Evolutionary conservation across 768 basidiomycete genomes (phyloP).

Genomic region (Floccularia luteovirens): DNA sequence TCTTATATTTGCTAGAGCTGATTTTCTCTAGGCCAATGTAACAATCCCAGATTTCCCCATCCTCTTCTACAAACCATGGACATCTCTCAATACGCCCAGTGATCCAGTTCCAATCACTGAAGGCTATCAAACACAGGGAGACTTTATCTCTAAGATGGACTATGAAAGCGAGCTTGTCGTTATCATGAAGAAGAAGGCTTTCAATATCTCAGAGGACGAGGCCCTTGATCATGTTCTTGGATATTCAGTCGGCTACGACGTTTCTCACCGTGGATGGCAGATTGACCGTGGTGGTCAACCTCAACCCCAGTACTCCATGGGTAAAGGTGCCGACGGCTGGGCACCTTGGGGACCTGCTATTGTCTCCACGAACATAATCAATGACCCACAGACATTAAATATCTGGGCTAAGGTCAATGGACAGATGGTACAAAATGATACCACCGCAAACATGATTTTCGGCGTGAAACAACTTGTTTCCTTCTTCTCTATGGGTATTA

Average conservation of each 20-base stretch:
- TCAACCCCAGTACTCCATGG: conserved; percentile 34
- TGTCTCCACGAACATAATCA: conserved; percentile 26
- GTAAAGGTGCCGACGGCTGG: conserved; percentile 34
- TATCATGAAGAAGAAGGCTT: conserved; percentile 31
- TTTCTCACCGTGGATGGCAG: conserved; percentile 36
- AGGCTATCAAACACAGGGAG: conserved; percentile 30
- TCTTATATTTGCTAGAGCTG: background rate
- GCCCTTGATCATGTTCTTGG: conserved; percentile 34
- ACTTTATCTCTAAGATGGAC: conserved; percentile 32
- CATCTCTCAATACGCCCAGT: conserved; percentile 24
- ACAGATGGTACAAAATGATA: conserved; percentile 27
- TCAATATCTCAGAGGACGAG: conserved; percentile 31
- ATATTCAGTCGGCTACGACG: conserved; percentile 30
- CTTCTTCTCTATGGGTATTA: conserved; percentile 37
- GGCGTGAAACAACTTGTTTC: conserved; percentile 28
- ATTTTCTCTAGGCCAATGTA: conserved; percentile 16
- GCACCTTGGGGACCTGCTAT: conserved; percentile 32
- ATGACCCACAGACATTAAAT: conserved; percentile 27
- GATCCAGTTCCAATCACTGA: conserved; percentile 25
- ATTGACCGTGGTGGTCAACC: conserved; percentile 33
- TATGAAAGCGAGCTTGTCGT: conserved; percentile 35
- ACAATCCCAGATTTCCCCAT: conserved; percentile 27
- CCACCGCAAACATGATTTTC: conserved; percentile 35
- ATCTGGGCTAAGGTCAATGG: conserved; percentile 34
- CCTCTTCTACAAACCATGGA: conserved; percentile 26